Conservation (phyloP, 441 rosid genomes). For the Adansonia grandidieri region DNA sequence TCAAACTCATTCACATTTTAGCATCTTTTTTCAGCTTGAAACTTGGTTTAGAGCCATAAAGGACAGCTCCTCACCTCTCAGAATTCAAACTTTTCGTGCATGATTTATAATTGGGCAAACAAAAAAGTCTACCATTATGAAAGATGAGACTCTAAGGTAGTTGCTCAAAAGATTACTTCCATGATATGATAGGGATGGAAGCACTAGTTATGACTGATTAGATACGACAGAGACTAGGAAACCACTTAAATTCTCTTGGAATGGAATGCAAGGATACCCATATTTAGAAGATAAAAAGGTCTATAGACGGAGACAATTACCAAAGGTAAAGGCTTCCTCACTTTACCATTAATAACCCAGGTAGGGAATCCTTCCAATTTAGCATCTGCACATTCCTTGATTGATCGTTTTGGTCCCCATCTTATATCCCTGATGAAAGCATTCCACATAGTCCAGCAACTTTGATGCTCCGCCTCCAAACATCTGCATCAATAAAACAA, state of each 20-base stretch:
- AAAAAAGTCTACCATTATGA: not conserved
- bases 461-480: slow-evolving; percentile 76
- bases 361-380: slow-evolving; percentile 84
- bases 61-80: not conserved
- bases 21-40: not conserved
- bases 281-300: not conserved
- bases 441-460: slow-evolving; percentile 74
- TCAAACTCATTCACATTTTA: too few relatives aligned
- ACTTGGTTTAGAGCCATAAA: not conserved
- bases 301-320: not conserved
- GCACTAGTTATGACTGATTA: not conserved
- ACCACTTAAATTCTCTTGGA: not conserved
- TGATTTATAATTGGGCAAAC: not conserved
- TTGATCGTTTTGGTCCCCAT: slow-evolving; percentile 65
- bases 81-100: not conserved
- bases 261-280: not conserved
- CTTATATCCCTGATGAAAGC: slow-evolving; percentile 81
- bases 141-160: not conserved
- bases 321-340: slow-evolving; percentile 31
- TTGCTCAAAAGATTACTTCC: not conserved
- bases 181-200: not conserved
- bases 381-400: slow-evolving; percentile 74
- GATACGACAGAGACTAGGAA: not conserved
- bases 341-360: slow-evolving; percentile 83
- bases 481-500: slow-evolving; percentile 49